Evolutionary conservation across 2,329 filamentous ascomycete species (phyloP).

Genomic region (Xylaria sp.): DNA sequence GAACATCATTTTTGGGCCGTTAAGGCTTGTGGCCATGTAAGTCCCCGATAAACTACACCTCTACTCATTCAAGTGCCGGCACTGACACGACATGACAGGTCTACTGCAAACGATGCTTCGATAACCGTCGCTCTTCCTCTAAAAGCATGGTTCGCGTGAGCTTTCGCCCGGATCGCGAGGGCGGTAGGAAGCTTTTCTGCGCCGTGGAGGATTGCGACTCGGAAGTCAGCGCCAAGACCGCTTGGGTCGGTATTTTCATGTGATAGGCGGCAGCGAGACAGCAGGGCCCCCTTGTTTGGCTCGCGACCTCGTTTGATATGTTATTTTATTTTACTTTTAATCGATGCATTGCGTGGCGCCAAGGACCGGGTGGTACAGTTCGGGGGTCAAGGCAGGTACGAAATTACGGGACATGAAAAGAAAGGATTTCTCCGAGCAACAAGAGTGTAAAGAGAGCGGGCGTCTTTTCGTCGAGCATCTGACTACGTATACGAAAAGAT

Average conservation of each 20-base stretch:
- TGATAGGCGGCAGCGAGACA: neutral
- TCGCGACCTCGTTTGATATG: too few relatives aligned
- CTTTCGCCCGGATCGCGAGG: conserved; percentile 45
- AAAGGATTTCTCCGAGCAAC: too few relatives aligned
- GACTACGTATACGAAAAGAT: too few relatives aligned
- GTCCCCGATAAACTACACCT: conserved; percentile 31
- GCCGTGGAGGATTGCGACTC: conserved; percentile 62
- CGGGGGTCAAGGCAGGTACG: neutral
- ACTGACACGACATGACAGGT: conserved; percentile 50
- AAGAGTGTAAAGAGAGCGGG: too few relatives aligned
- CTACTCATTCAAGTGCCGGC: neutral
- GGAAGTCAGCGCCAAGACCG: conserved; percentile 58
- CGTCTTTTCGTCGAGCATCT: too few relatives aligned
- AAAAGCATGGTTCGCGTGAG: conserved; percentile 42
- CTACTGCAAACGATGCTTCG: conserved; percentile 67
- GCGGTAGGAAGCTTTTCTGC: conserved; percentile 52
- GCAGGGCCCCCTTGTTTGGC: neutral
- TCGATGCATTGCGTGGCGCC: conserved; percentile 28
- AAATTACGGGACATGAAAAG: too few relatives aligned
- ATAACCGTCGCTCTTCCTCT: conserved; percentile 55
- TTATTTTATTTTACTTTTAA: neutral
- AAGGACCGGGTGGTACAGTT: conserved; percentile 1
- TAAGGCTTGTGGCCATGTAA: conserved; percentile 89
- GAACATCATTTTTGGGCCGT: conserved; percentile 93
- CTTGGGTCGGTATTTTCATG: conserved; percentile 59